Evolutionary conservation across 345 rosid species (phyloP).

Genomic region (Ricinus communis): DNA sequence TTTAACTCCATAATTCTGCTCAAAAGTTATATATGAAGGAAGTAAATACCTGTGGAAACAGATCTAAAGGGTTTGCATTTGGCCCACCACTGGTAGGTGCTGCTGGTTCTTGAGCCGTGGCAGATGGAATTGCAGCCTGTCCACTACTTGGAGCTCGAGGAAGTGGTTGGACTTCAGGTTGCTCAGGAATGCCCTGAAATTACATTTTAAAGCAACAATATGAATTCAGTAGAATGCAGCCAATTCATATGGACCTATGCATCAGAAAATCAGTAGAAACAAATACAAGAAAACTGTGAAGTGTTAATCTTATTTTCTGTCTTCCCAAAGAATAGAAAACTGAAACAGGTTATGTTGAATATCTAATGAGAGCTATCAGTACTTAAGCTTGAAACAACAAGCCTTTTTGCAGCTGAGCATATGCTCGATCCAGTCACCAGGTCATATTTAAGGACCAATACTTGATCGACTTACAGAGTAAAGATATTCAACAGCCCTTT

Average conservation of each 20-base stretch:
- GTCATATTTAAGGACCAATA: background rate
- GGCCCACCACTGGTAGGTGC: constrained; percentile 18
- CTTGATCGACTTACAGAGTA: constrained; percentile 28
- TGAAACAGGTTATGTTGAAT: background rate
- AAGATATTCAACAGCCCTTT: constrained; percentile 35
- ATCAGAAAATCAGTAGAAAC: background rate
- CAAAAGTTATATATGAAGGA: background rate
- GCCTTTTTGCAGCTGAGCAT: background rate
- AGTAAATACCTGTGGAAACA: constrained; percentile 28
- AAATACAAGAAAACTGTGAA: background rate
- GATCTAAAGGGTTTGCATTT: constrained; percentile 34
- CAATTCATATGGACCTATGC: background rate
- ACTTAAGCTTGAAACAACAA: background rate
- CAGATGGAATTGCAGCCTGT: constrained; percentile 19
- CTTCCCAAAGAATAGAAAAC: too few species aligned
- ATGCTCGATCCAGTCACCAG: background rate
- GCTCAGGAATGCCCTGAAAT: constrained; percentile 33
- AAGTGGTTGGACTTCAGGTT: constrained; percentile 25
- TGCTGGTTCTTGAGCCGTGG: constrained; percentile 14
- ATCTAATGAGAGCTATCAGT: background rate
- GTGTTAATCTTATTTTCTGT: background rate
- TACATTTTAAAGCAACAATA: background rate
- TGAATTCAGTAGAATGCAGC: background rate
- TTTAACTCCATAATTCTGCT: background rate
- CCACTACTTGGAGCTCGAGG: constrained; percentile 21